phyloP scores from a whole-genome alignment of 192 early-diverging fungal genomes.

The Helicostylum pulchrum region DNA sequence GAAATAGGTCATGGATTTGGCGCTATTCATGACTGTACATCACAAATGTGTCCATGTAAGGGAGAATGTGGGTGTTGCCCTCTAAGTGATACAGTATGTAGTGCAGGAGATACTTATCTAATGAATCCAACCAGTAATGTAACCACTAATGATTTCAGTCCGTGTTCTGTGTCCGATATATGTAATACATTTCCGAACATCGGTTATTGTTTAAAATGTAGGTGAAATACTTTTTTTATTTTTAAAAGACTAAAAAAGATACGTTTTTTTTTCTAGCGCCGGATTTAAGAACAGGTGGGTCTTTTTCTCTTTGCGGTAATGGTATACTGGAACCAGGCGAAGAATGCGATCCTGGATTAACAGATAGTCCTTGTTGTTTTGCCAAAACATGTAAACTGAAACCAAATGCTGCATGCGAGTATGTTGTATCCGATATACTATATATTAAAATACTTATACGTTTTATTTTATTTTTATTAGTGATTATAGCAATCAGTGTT shows the following conservation, averaged over 20 bases:
- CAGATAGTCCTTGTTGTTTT: conserved; percentile 76
- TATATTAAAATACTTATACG: background rate
- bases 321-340: conserved; percentile 86
- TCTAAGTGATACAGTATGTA: conserved; percentile 61
- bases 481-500: conserved; percentile 84
- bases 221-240: background rate
- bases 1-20: conserved; percentile 91
- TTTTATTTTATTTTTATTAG: conserved; percentile 29
- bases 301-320: conserved; percentile 87
- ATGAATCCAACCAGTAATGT: conserved; percentile 78
- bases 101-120: conserved; percentile 59
- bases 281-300: conserved; percentile 35
- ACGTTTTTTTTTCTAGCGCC: conserved; percentile 28
- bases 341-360: conserved; percentile 87
- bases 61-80: conserved; percentile 62
- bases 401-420: conserved; percentile 66
- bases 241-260: background rate
- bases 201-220: conserved; percentile 39
- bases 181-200: conserved; percentile 41
- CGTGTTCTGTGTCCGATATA: conserved; percentile 59
- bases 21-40: conserved; percentile 87
- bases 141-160: conserved; percentile 62
- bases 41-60: conserved; percentile 55
- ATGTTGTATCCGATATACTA: conserved; percentile 8
- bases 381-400: conserved; percentile 78